Evolutionary conservation across 2,329 filamentous ascomycete genomes (phyloP).

Genomic region (Orbilia ellipsospora): DNA sequence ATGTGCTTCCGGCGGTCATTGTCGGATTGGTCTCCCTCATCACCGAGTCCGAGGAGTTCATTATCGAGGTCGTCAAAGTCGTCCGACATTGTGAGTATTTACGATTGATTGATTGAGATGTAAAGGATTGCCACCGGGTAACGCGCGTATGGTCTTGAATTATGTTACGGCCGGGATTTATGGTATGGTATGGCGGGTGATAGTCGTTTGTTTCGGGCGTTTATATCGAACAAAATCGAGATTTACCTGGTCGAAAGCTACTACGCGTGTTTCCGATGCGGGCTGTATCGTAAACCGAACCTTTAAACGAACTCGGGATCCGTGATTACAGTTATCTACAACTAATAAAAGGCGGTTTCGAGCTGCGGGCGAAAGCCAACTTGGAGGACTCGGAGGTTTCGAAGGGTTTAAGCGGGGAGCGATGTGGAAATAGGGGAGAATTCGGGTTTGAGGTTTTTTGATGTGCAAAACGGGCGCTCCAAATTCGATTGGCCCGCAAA

Average conservation of each 20-base stretch:
- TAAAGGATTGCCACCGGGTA: not conserved
- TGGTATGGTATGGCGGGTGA: too few relatives aligned
- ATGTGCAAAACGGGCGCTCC: conserved; percentile 31
- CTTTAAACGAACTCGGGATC: not conserved
- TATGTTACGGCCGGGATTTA: not conserved
- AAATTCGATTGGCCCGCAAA: conserved; percentile 24
- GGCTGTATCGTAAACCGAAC: not conserved
- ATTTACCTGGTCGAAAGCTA: not conserved
- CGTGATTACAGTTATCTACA: conserved; percentile 4
- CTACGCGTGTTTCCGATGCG: not conserved
- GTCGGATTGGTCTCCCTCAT: conserved; percentile 45
- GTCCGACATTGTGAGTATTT: conserved; percentile 39
- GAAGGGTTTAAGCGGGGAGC: conserved; percentile 30
- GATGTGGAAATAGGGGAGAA: conserved; percentile 12
- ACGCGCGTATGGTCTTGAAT: not conserved
- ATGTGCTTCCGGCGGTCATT: conserved; percentile 28
- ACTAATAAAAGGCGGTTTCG: not conserved
- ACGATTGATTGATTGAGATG: not conserved
- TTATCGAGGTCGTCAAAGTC: conserved; percentile 54
- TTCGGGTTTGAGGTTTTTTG: not conserved
- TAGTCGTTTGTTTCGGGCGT: too few relatives aligned
- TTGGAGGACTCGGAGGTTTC: not conserved
- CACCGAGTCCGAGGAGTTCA: conserved; percentile 51
- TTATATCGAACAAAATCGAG: too few relatives aligned
- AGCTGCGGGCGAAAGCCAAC: not conserved